Evolutionary conservation across 495 filamentous ascomycete genomes (phyloP).

Genomic region (Chaetomium tenue): DNA sequence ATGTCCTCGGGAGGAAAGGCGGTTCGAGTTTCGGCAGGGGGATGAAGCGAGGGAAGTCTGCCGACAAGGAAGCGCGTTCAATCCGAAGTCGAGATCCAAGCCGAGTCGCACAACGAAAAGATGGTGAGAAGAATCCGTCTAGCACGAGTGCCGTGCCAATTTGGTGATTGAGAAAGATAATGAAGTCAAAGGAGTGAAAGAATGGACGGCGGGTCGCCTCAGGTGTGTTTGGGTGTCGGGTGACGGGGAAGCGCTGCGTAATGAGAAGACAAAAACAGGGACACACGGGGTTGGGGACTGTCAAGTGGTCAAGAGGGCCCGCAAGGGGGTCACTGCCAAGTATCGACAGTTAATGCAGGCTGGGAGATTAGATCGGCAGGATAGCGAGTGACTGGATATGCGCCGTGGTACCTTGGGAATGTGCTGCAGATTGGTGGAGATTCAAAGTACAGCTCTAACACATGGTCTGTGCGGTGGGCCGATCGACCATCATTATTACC

Average conservation of each 20-base stretch:
- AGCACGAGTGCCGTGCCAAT: not conserved
- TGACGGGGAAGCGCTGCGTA: constrained; percentile 16
- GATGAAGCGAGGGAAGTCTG: constrained; percentile 34
- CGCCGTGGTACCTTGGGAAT: not conserved
- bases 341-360: constrained; percentile 26
- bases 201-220: constrained; percentile 13
- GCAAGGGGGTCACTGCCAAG: constrained; percentile 1
- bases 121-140: constrained; percentile 8
- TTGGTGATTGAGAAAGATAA: not conserved
- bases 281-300: constrained; percentile 10
- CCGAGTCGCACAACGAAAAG: not conserved
- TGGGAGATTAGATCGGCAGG: constrained; percentile 25
- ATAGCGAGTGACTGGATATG: not conserved
- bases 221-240: constrained; percentile 15
- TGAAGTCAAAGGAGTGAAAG: constrained; percentile 6
- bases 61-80: constrained; percentile 18
- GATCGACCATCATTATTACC: constrained; percentile 1
- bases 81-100: constrained; percentile 10
- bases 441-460: constrained; percentile 8
- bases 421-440: not conserved
- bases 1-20: not conserved
- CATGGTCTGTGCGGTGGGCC: not conserved
- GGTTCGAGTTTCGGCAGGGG: constrained; percentile 25
- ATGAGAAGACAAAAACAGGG: constrained; percentile 22
- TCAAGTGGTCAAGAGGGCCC: not conserved